These are phyloP conservation scores for Aspergillus intermedius DNA, from an alignment of 2,329 filamentous ascomycete species.

Conservation along the genomic window DNA sequence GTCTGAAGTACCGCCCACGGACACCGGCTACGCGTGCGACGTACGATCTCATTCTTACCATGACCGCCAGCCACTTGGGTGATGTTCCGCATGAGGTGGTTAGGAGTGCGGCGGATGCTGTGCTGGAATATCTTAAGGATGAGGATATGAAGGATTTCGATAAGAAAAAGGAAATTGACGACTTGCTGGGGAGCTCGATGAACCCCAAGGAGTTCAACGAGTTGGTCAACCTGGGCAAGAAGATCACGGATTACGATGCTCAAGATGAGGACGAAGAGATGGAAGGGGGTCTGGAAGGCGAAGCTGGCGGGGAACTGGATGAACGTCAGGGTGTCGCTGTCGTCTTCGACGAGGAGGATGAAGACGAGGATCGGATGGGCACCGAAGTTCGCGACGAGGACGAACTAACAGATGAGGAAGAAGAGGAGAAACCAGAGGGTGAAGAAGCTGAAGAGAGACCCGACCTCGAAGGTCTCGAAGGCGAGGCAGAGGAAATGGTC, in stretches of 20 bases:
- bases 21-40: slow-evolving; percentile 87
- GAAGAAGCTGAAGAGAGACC: slow-evolving; percentile 37
- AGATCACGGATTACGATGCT: slow-evolving; percentile 96
- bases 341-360: slow-evolving; percentile 88
- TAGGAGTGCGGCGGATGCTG: slow-evolving; percentile 85
- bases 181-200: slow-evolving; percentile 77
- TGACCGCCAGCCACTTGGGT: slow-evolving; percentile 79
- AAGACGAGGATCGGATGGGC: slow-evolving; percentile 71
- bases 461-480: slow-evolving; percentile 37
- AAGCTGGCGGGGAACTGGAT: slow-evolving; percentile 70
- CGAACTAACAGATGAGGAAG: slow-evolving; percentile 67
- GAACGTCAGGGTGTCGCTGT: slow-evolving; percentile 95
- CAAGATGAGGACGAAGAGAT: slow-evolving; percentile 92
- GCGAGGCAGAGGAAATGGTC: slow-evolving; percentile 66
- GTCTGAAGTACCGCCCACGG: slow-evolving; percentile 82
- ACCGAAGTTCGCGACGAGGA: slow-evolving; percentile 82
- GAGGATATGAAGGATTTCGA: slow-evolving; percentile 95
- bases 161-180: slow-evolving; percentile 96
- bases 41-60: slow-evolving; percentile 88
- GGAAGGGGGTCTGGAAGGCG: slow-evolving; percentile 60
- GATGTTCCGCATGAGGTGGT: slow-evolving; percentile 90
- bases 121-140: slow-evolving; percentile 87
- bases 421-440: slow-evolving; percentile 51
- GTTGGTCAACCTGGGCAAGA: slow-evolving; percentile 91
- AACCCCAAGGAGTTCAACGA: slow-evolving; percentile 92